These are phyloP conservation scores for Linnemannia exigua DNA, from an alignment of 192 early-diverging fungal genomes.

Conservation along the genomic window DNA sequence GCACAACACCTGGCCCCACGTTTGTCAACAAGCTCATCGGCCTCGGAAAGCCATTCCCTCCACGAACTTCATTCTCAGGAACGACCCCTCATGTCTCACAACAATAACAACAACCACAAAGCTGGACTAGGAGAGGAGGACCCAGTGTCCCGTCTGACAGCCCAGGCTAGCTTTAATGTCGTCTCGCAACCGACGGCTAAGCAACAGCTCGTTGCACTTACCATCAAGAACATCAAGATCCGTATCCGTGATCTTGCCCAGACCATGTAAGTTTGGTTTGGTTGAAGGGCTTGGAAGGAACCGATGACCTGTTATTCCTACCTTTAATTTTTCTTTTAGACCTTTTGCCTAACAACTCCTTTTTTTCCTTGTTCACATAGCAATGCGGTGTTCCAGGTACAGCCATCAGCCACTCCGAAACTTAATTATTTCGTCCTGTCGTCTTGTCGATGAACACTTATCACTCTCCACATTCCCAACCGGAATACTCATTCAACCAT, in stretches of 20 bases:
- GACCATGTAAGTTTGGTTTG: constrained; percentile 29
- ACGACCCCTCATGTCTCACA: constrained; percentile 28
- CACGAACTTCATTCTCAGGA: constrained; percentile 17
- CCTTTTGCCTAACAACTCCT: background rate
- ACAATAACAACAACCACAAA: background rate
- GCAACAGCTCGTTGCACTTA: constrained; percentile 52
- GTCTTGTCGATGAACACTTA: too few species aligned
- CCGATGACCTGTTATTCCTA: background rate
- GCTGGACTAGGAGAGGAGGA: background rate
- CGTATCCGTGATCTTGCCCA: constrained; percentile 45
- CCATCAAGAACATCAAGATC: constrained; percentile 47
- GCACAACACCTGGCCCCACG: constrained; percentile 4
- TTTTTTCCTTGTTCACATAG: constrained; percentile 8
- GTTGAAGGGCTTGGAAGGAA: too few species aligned
- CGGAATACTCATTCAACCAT: background rate
- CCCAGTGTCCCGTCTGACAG: constrained; percentile 33
- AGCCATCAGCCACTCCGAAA: background rate
- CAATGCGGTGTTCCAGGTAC: constrained; percentile 50
- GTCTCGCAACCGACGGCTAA: constrained; percentile 24
- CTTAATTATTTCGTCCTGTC: background rate
- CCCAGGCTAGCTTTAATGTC: constrained; percentile 48
- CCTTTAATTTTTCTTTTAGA: background rate
- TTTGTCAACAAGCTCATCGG: constrained; percentile 18
- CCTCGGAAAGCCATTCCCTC: constrained; percentile 26
- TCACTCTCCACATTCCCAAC: background rate